Percentiles rank a stretch among this genome's conserved stretches.
Evolutionary conservation across 495 filamentous ascomycete genomes (phyloP).

Genomic region (Tuber brumale): DNA sequence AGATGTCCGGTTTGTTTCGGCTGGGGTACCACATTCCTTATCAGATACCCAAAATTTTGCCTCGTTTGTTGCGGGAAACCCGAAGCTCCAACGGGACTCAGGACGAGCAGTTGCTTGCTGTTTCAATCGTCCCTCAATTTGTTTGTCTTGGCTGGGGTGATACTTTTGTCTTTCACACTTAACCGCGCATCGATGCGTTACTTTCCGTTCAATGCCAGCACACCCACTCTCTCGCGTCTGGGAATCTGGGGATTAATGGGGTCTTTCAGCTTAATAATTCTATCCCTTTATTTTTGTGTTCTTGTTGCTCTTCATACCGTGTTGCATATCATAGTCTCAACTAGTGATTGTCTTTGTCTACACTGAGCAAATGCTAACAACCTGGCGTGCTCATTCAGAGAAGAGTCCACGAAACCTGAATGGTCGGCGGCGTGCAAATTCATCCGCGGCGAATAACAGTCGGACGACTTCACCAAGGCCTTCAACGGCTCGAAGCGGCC

Average conservation of each 20-base stretch:
- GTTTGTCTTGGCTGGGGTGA: conserved; percentile 25
- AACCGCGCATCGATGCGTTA: conserved; percentile 17
- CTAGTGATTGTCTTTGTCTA: conserved; percentile 9
- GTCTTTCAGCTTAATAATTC: conserved; percentile 14
- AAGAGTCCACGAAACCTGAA: conserved; percentile 41
- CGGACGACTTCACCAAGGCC: conserved; percentile 40
- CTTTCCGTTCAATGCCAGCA: conserved; percentile 34
- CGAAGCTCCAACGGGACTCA: conserved; percentile 19
- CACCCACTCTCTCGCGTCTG: conserved; percentile 18
- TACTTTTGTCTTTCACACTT: conserved; percentile 30
- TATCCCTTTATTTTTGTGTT: conserved; percentile 16
- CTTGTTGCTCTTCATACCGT: conserved; percentile 14
- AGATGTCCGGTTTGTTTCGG: conserved; percentile 29
- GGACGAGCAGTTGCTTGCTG: conserved; percentile 6
- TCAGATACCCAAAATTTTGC: conserved; percentile 28
- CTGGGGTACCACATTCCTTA: conserved; percentile 40
- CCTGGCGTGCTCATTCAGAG: conserved; percentile 35
- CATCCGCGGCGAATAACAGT: conserved; percentile 40
- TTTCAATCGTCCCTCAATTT: conserved; percentile 23
- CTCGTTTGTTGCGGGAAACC: conserved; percentile 20
- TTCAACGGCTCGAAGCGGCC: conserved; percentile 46
- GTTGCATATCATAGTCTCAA: conserved; percentile 15
- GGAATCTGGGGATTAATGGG: conserved; percentile 23
- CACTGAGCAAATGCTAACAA: conserved; percentile 36
- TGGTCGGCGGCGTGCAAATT: conserved; percentile 44